Base-by-base conservation (phyloP, 139 green algal species). In the Dunaliella primolecta region DNA sequence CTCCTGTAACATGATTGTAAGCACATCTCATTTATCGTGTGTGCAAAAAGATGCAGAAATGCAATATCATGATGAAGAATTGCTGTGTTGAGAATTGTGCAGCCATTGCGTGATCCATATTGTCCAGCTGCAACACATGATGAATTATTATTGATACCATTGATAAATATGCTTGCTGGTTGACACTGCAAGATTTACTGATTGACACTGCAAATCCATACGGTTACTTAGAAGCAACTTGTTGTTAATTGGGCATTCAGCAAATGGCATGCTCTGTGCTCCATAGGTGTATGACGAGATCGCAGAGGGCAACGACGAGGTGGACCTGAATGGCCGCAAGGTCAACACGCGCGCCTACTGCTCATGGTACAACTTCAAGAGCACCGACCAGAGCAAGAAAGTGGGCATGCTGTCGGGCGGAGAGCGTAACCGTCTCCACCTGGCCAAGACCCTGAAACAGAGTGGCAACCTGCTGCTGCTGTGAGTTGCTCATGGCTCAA, bases 401-500 rank as follows among this genome's bases (percentile, higher is more conserved):
- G 64, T 56, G 79, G 64, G 55, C 57, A 0, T 84, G 32, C 36
- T 84, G 46, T 80, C 75, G 21, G 94, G 95, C 35, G 95, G 94
- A 15, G 95, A 98, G 91, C 90, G 95, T 78, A 98, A 98, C 90
- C 89, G 94, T 2, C 84, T 98, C 37, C 94, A 97, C 31, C 89
- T 98, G 80, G 95, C 94, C 34, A 91, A 90, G 78, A 91, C 91
- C 64, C 89, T 98, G 64, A 92, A 90, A 80, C 87, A 94, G 81
- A 89, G 81, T 29, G 95, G 95, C 84, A 98, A 98, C 91, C 89
- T 97, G 77, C 87, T 98, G 80, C 89, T 98, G 85, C 90, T 96
- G 84, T 83, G 79, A 75, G 79, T 83, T 20, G 20, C 20, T 23
- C 56, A 20, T 23, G 56, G n/a, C n/a, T n/a, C n/a, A n/a, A n/a